A percentile compares a stretch with the other conserved stretches of the same genome.
Evolutionary conservation across 139 green algal genomes (phyloP).

Genomic region (Limnomonas spitsbergensis): DNA sequence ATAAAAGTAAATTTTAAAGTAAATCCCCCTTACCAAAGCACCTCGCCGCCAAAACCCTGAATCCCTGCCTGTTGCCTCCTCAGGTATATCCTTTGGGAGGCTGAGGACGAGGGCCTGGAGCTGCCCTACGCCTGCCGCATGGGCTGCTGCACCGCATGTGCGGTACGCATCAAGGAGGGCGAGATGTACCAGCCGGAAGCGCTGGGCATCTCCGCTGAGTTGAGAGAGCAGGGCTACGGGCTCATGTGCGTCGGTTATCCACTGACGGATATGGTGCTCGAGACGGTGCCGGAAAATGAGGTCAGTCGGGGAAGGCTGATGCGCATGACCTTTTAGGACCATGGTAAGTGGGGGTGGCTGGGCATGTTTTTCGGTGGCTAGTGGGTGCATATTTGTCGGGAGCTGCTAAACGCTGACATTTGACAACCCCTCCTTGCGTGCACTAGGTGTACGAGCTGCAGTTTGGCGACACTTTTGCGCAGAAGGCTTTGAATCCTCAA

Average conservation of each 20-base stretch:
- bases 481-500: conserved; percentile 68
- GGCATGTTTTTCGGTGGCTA: not conserved
- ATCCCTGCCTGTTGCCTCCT: conserved; percentile 2
- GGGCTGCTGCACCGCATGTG: conserved; percentile 96
- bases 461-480: conserved; percentile 80
- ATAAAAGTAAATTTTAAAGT: too few relatives aligned
- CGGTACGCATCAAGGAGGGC: conserved; percentile 70
- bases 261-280: conserved; percentile 54
- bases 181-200: conserved; percentile 51
- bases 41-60: too few relatives aligned
- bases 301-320: too few relatives aligned
- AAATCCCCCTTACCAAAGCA: too few relatives aligned
- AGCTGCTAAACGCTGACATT: too few relatives aligned
- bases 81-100: conserved; percentile 91
- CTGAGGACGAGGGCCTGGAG: conserved; percentile 85
- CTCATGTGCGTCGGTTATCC: conserved; percentile 93
- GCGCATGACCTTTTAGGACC: too few relatives aligned
- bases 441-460: conserved; percentile 98
- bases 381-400: too few relatives aligned
- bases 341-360: not conserved
- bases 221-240: conserved; percentile 81
- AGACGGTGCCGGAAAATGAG: conserved; percentile 89
- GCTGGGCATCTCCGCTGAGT: conserved; percentile 67
- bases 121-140: conserved; percentile 95
- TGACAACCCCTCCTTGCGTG: too few relatives aligned